phyloP scores from a whole-genome alignment of 495 filamentous ascomycete species.

The Annulohypoxylon maeteangense region DNA sequence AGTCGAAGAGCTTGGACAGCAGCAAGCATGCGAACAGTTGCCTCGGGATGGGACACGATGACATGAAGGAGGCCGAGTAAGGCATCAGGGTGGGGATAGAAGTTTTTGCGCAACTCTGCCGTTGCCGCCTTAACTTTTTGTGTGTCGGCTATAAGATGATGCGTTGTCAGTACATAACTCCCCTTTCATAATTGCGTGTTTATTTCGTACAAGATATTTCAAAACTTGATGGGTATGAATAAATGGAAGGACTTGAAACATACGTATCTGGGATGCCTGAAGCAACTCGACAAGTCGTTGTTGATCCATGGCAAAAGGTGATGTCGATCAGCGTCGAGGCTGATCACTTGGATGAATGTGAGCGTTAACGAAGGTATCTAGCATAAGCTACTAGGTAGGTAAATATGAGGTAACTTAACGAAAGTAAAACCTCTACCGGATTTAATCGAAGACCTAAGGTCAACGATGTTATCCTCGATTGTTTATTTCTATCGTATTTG shows the following conservation, averaged over 20 bases:
- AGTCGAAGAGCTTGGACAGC: conserved; percentile 86
- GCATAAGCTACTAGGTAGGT: not conserved
- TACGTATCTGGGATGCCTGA: conserved; percentile 78
- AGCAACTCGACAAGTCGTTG: conserved; percentile 78
- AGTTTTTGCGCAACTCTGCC: conserved; percentile 87
- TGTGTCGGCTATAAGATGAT: conserved; percentile 69
- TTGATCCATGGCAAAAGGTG: conserved; percentile 69
- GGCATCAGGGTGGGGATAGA: conserved; percentile 85
- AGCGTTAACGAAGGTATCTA: not conserved
- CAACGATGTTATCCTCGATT: conserved; percentile 34
- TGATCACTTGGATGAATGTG: not conserved
- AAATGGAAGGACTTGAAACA: conserved; percentile 47
- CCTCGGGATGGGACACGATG: conserved; percentile 75
- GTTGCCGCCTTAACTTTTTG: conserved; percentile 88
- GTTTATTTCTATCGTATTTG: not conserved
- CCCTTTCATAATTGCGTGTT: not conserved
- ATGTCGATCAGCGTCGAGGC: not conserved
- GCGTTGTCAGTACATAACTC: not conserved
- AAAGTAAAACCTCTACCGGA: conserved; percentile 8
- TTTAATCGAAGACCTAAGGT: conserved; percentile 39
- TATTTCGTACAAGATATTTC: not conserved
- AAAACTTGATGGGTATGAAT: not conserved
- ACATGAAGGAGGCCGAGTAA: conserved; percentile 87
- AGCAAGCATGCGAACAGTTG: conserved; percentile 83
- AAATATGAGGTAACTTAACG: not conserved